Evolutionary conservation across 2,329 filamentous ascomycete species (phyloP).

Genomic region (Fusarium ambrosium): DNA sequence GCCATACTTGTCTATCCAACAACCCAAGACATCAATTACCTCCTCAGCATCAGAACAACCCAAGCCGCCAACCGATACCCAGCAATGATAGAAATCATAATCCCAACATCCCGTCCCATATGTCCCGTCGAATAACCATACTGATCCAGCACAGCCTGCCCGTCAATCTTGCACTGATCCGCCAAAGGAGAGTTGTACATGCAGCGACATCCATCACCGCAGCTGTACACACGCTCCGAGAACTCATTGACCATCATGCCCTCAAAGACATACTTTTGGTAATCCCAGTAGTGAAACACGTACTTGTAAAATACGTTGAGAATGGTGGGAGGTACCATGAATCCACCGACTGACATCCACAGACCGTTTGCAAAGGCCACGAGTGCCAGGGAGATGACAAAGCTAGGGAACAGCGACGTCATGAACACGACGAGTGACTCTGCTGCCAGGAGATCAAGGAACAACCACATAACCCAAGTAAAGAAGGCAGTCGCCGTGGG

Average conservation of each 20-base stretch:
- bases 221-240: conserved; percentile 69
- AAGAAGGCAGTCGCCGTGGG: conserved; percentile 77
- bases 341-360: conserved; percentile 90
- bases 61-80: conserved; percentile 71
- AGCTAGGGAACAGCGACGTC: conserved; percentile 79
- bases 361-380: conserved; percentile 89
- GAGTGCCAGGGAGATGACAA: conserved; percentile 83
- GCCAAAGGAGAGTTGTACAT: conserved; percentile 74
- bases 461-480: conserved; percentile 85
- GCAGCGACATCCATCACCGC: conserved; percentile 68
- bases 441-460: conserved; percentile 85
- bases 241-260: conserved; percentile 97
- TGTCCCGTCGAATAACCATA: conserved; percentile 79
- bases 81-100: conserved; percentile 80
- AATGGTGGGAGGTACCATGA: conserved; percentile 79
- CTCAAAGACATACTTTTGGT: conserved; percentile 88
- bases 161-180: conserved; percentile 75
- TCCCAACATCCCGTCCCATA: conserved; percentile 83
- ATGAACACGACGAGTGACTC: conserved; percentile 86
- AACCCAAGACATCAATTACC: conserved; percentile 12
- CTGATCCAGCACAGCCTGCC: conserved; percentile 75
- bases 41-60: conserved; percentile 64
- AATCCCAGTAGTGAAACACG: conserved; percentile 90
- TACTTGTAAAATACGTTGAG: conserved; percentile 90
- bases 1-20: neutral